phyloP scores from a whole-genome alignment of 2,329 filamentous ascomycete species.

The Stenocarpella maydis region DNA sequence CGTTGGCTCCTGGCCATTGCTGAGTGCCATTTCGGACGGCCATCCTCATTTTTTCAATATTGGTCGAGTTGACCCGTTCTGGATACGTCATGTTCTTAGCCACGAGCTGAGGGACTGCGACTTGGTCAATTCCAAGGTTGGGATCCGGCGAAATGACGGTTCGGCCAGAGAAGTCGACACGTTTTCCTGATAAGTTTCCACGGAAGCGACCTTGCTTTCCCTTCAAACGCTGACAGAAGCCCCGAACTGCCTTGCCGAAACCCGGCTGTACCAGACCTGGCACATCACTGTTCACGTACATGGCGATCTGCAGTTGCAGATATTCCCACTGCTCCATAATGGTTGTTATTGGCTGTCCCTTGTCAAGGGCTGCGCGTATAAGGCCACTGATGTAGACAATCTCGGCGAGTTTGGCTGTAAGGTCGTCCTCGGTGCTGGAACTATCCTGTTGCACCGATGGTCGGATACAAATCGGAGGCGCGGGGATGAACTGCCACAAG shows the following conservation, averaged over 20 bases:
- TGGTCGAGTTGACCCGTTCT: conserved; percentile 84
- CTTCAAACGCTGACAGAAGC: conserved; percentile 94
- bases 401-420: conserved; percentile 96
- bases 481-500: conserved; percentile 95
- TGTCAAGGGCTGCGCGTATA: conserved; percentile 82
- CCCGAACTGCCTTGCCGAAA: conserved; percentile 87
- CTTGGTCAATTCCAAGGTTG: conserved; percentile 91
- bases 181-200: conserved; percentile 96
- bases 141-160: conserved; percentile 98
- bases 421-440: conserved; percentile 93
- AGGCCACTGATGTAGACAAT: conserved; percentile 93
- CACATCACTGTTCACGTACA: conserved; percentile 98
- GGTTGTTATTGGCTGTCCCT: conserved; percentile 84
- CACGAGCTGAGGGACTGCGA: conserved; percentile 90
- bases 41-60: conserved; percentile 80
- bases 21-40: conserved; percentile 79
- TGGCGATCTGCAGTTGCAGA: conserved; percentile 90
- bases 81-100: conserved; percentile 97
- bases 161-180: conserved; percentile 96
- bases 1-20: conserved; percentile 88
- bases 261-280: conserved; percentile 90
- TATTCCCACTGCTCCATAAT: conserved; percentile 99
- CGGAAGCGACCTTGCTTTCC: conserved; percentile 97
- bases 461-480: conserved; percentile 91
- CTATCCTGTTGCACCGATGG: conserved; percentile 94